Base-by-base conservation (phyloP, 345 rosid genomes). In the Gossypium australe region DNA sequence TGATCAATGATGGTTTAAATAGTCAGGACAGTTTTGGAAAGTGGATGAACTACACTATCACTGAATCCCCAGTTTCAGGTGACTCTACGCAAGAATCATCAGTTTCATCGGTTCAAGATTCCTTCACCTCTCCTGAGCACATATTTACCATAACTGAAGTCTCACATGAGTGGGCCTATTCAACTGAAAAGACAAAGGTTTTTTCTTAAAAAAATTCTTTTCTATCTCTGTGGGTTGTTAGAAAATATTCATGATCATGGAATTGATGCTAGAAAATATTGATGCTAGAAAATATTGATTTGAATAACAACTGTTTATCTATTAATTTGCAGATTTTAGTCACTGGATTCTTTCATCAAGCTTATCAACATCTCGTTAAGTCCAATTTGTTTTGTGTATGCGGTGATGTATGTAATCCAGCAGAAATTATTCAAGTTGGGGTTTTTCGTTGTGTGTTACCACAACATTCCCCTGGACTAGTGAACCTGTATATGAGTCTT, bases 171-270 rank as follows among this genome's bases (percentile, higher is more conserved):
- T 92, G 94, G 97, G 90, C 94, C 73, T 91, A 79, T 81, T 86
- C 94, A 53, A 80, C 85, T 61, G 93, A 95, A 81, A 88, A 84
- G 81, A 93, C 99, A 34, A 95, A 95, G 97, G 99, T 93, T 29
- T 76, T 51, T 34, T 73, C 70, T 52, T 7, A 51, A n/a, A 70
- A 64, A 29, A 17, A 1, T 5, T 51, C 27, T 25, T 70, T 44
- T 59, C 70, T 34, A 57, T 43, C 45, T 24, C 38, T 51, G 12
- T 66, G 57, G 14, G 17, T 64, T 44, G 10, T 51, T 20, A 41
- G 47, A n/a, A n/a, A n/a, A n/a, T n/a, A n/a, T n/a, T n/a, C n/a
- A n/a, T n/a, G n/a, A n/a, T n/a, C n/a, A n/a, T n/a, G n/a, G n/a
- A n/a, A n/a, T 44, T 45, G 73, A 66, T 63, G 44, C 17, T 66